Percentiles rank a stretch among this genome's conserved stretches.
Conservation (phyloP, 163 green algal genomes). For the Scenedesmus sp. region DNA sequence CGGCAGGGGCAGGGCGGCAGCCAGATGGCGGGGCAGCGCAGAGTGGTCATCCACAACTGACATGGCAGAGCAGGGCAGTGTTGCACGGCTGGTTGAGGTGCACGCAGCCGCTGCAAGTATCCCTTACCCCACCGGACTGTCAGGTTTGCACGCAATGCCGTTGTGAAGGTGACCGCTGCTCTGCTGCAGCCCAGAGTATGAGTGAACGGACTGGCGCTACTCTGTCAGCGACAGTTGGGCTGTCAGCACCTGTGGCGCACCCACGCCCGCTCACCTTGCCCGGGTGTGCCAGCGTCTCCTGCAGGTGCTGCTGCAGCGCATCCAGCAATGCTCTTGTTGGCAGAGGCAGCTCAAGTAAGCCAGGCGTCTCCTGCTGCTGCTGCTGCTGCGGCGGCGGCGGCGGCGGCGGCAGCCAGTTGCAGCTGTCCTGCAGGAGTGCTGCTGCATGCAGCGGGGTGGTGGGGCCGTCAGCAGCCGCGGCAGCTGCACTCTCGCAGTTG, state of each 20-base stretch:
- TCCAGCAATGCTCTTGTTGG: slow-evolving; percentile 13
- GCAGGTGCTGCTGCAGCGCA: slow-evolving; percentile 22
- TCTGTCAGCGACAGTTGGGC: not conserved
- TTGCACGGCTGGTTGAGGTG: not conserved
- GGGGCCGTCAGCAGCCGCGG: not conserved
- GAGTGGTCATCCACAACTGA: not conserved
- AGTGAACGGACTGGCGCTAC: not conserved
- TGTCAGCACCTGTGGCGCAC: not conserved
- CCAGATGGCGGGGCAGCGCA: not conserved
- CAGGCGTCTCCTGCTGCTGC: not conserved
- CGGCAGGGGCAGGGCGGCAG: not conserved
- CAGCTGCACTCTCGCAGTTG: not conserved
- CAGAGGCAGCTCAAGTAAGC: not conserved
- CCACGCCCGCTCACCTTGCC: not conserved
- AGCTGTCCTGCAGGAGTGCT: slow-evolving; percentile 28
- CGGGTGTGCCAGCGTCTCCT: slow-evolving; percentile 5
- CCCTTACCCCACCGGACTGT: no score
- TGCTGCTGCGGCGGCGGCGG: not conserved
- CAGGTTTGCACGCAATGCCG: not conserved
- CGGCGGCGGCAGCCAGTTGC: slow-evolving; percentile 15
- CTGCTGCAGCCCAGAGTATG: not conserved
- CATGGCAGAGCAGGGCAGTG: not conserved
- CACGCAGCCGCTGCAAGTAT: not conserved
- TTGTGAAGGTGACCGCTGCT: not conserved
- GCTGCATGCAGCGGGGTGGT: not conserved